These are phyloP conservation scores for Paraglomus brasilianum DNA, from an alignment of 192 early-diverging fungal genomes.

Conservation along the genomic window DNA sequence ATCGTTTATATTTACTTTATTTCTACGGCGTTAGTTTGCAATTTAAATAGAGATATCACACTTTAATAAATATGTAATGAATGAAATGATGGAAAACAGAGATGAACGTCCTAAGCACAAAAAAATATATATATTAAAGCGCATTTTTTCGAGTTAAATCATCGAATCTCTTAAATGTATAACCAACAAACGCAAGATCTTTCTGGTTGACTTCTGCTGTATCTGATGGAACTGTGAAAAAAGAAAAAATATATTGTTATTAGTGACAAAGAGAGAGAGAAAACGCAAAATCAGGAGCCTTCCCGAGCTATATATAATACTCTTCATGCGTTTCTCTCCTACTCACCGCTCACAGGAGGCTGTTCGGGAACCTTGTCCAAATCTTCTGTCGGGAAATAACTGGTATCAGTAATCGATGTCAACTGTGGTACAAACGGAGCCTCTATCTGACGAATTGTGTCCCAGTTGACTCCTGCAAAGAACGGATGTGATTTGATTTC, in stretches of 20 bases:
- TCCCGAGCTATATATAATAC: neutral
- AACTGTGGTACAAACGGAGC: conserved; percentile 93
- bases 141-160: conserved; percentile 73
- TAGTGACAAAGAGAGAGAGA: neutral
- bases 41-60: too few species aligned
- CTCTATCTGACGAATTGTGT: conserved; percentile 72
- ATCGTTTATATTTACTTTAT: too few species aligned
- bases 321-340: neutral
- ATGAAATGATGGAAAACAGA: too few species aligned
- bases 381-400: conserved; percentile 97
- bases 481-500: conserved; percentile 93
- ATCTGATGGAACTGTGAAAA: conserved; percentile 19
- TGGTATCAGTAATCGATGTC: conserved; percentile 94
- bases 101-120: too few species aligned
- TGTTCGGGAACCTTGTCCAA: conserved; percentile 71
- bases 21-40: too few species aligned
- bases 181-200: conserved; percentile 97
- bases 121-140: conserved; percentile 36
- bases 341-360: conserved; percentile 25
- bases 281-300: conserved; percentile 26
- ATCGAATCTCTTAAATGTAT: conserved; percentile 96
- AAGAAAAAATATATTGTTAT: neutral
- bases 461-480: conserved; percentile 94
- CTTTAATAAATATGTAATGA: too few species aligned
- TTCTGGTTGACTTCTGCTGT: conserved; percentile 63